phyloP scores from a whole-genome alignment of 1,284 basidiomycete genomes.

The Bjerkandera adusta region DNA sequence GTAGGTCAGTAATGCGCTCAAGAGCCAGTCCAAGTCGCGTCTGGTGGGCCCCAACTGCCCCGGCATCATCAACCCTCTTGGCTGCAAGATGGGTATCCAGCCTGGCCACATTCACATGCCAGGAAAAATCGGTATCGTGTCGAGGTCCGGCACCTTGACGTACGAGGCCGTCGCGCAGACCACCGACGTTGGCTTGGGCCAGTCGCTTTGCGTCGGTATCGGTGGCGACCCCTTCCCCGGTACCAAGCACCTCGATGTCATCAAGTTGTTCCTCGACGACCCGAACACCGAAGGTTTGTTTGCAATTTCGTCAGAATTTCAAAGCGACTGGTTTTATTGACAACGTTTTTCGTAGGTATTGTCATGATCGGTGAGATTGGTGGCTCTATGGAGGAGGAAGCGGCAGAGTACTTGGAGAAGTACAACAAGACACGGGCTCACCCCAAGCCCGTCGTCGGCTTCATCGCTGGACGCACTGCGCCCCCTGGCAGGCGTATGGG shows the following conservation, averaged over 20 bases:
- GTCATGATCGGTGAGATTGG: conserved; percentile 99
- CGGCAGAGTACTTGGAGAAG: conserved; percentile 91
- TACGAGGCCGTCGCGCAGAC: conserved; percentile 95
- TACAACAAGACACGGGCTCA: conserved; percentile 88
- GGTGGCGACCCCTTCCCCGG: conserved; percentile 99
- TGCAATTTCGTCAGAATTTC: too few relatives aligned
- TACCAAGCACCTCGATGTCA: conserved; percentile 92
- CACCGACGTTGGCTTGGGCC: conserved; percentile 93
- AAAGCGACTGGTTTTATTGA: neutral
- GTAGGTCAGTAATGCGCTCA: conserved; percentile 91
- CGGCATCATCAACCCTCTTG: conserved; percentile 94
- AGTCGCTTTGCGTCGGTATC: conserved; percentile 96
- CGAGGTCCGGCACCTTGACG: conserved; percentile 92
- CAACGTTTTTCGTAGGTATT: conserved; percentile 59
- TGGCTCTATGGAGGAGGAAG: conserved; percentile 99
- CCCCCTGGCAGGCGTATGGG: conserved; percentile 99
- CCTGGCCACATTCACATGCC: conserved; percentile 97
- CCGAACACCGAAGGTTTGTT: conserved; percentile 80
- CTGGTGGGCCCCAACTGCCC: conserved; percentile 98
- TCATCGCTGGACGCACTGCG: conserved; percentile 97
- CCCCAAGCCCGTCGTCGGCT: conserved; percentile 96
- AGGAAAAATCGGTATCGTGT: conserved; percentile 96
- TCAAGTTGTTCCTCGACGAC: conserved; percentile 96
- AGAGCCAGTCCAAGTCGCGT: conserved; percentile 91
- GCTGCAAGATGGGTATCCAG: conserved; percentile 99